A percentile compares a stretch with the other conserved stretches of the same genome.
phyloP scores from a whole-genome alignment of 805 yeast species.

The Ogataea henricii region DNA sequence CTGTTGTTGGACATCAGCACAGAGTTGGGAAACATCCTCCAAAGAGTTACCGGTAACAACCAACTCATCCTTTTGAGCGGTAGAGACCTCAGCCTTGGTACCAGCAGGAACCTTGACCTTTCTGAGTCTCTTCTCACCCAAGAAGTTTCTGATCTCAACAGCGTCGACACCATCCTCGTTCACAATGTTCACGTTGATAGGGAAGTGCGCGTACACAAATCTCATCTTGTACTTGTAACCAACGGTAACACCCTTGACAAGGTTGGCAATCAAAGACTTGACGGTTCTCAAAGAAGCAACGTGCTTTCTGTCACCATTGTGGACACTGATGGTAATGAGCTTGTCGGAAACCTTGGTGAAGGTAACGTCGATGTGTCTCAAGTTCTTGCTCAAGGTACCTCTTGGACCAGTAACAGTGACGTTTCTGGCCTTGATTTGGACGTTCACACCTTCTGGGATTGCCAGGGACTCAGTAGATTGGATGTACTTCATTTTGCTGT shows the following conservation, averaged over 20 bases:
- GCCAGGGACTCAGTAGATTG: conserved; percentile 60
- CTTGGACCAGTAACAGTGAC: conserved; percentile 96
- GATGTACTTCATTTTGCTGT: conserved; percentile 54
- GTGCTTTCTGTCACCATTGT: conserved; percentile 99
- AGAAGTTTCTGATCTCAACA: conserved; percentile 98
- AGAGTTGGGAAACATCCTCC: conserved; percentile 96
- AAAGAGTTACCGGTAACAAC: conserved; percentile 91
- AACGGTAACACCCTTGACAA: conserved; percentile 98
- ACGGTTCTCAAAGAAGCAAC: conserved; percentile 99
- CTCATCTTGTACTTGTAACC: conserved; percentile 99
- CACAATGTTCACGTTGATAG: conserved; percentile 94
- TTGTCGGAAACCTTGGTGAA: conserved; percentile 75
- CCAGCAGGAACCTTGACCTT: conserved; percentile 83
- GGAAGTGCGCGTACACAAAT: conserved; percentile 99
- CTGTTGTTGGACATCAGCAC: conserved; percentile 97
- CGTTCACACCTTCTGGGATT: conserved; percentile 90
- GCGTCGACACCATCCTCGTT: conserved; percentile 71
- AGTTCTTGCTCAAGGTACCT: conserved; percentile 88
- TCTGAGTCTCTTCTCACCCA: conserved; percentile 99
- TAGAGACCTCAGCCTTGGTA: conserved; percentile 79
- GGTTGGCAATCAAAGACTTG: conserved; percentile 89
- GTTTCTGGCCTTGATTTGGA: conserved; percentile 87
- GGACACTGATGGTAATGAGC: conserved; percentile 85
- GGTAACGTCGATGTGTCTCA: conserved; percentile 93
- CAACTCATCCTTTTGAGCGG: conserved; percentile 92